Evolutionary conservation across 1,284 basidiomycete species (phyloP), one percentile per base, ranked within the genome.

Genomic region (Tilletia indica): DNA sequence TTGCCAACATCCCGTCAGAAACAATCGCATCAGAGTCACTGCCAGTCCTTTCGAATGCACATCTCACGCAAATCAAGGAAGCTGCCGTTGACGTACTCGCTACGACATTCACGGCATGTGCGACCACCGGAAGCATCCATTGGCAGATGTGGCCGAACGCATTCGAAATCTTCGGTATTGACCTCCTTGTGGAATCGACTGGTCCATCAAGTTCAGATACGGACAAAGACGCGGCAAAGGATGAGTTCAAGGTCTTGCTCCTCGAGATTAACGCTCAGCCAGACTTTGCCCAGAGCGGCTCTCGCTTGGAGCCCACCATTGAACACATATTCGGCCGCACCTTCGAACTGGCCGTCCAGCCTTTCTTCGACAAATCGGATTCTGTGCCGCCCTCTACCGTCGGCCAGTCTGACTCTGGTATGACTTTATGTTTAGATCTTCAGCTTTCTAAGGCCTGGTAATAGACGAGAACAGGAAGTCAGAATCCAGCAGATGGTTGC

Each of bases 131-230:
- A 78, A 91, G 91, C 11, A 86, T 93, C n/a, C 91, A 94, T 83
- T 95, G 94, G 83, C 93, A 95, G 87, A 92, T 90, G 80, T 73
- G 86, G 70, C 92, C 93, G 0, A 97, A 98, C 81, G 93, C 93
- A 0, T 99, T 97, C 81, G 97, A 99, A 84, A 89, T 99, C 12
- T 98, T 92, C 81, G 96, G 96, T 0, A 89, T 93, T 11, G 96
- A 99, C 36, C 91, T 99, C 74, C 86, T 99, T 16, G 89, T 97
- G 39, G 89, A 90, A 5, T 88, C 68, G 38, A 58, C 58, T 9
- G 45, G 16, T 63, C 73, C 49, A 71, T 71, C 47, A 54, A 9
- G 71, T 31, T 11, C 72, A 34, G 47, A 75, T n/a, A 8, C 51
- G 3, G 31, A 19, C 16, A 45, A 21, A 8, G 38, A 25, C 2